A percentile compares a stretch with the other conserved stretches of the same genome.
These are phyloP conservation scores for Colletotrichum musicola DNA, from an alignment of 2,329 filamentous ascomycete species.

Conservation along the genomic window DNA sequence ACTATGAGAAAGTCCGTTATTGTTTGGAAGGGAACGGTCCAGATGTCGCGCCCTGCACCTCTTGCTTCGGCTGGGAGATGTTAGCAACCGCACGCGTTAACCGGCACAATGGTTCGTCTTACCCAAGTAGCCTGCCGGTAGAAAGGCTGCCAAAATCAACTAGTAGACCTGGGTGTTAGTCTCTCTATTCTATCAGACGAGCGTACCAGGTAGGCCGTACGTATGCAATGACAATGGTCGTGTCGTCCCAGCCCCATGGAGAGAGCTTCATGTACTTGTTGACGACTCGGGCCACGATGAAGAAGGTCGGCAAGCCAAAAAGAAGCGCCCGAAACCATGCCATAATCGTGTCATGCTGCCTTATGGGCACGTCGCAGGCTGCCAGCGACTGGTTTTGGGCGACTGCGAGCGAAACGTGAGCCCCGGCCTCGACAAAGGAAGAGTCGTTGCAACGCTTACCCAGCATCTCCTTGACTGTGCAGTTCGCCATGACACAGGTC, in stretches of 20 bases:
- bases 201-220: not conserved
- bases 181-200: too few relatives aligned
- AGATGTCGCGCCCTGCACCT: conserved; percentile 41
- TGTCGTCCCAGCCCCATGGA: conserved; percentile 31
- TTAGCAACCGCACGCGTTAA: not conserved
- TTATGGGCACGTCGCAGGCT: conserved; percentile 23
- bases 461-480: conserved; percentile 31
- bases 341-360: not conserved
- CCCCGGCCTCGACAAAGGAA: too few relatives aligned
- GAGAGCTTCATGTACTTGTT: conserved; percentile 36
- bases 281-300: conserved; percentile 3
- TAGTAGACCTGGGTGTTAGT: not conserved
- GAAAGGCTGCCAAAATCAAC: not conserved
- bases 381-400: conserved; percentile 12
- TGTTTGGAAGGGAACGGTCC: conserved; percentile 46
- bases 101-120: not conserved
- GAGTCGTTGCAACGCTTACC: conserved; percentile 6
- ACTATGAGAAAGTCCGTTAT: conserved; percentile 29
- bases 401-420: conserved; percentile 3
- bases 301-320: conserved; percentile 17
- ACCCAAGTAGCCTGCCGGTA: conserved; percentile 18
- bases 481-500: conserved; percentile 24
- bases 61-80: not conserved
- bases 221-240: conserved; percentile 29
- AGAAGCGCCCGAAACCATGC: conserved; percentile 18